Percentiles rank a stretch among this genome's conserved stretches.
Evolutionary conservation across 768 basidiomycete genomes (phyloP).

Genomic region (Podaxis sp.): DNA sequence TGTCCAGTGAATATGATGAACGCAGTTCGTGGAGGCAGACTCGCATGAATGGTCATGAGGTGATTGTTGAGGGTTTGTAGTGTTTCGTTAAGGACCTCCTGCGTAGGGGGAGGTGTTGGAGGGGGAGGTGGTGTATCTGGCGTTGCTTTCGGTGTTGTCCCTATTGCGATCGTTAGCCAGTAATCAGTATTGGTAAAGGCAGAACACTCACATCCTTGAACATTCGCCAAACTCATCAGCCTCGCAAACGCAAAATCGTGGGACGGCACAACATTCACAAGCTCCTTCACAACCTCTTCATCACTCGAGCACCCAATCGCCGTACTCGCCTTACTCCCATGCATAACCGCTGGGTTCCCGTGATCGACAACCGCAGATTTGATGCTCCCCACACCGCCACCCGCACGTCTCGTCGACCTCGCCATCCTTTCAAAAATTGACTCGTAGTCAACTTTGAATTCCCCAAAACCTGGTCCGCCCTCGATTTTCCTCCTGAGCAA

Average conservation of each 20-base stretch:
- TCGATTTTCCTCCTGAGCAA: constrained; percentile 78
- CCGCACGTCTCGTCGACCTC: constrained; percentile 37
- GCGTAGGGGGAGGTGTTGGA: constrained; percentile 12
- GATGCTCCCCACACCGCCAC: constrained; percentile 34
- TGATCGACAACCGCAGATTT: constrained; percentile 77
- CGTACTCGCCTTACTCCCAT: constrained; percentile 79
- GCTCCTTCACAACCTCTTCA: constrained; percentile 68
- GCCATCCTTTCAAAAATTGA: constrained; percentile 84
- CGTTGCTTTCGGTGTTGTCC: constrained; percentile 55
- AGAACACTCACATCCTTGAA: constrained; percentile 66
- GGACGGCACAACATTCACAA: constrained; percentile 50
- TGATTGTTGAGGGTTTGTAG: constrained; percentile 55
- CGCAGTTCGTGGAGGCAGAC: constrained; percentile 77
- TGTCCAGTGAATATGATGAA: constrained; percentile 87
- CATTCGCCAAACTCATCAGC: constrained; percentile 77
- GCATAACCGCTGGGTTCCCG: constrained; percentile 80
- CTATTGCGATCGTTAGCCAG: constrained; percentile 26
- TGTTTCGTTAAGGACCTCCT: constrained; percentile 28
- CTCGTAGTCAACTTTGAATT: constrained; percentile 81
- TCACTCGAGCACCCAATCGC: constrained; percentile 73
- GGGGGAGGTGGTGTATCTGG: constrained; percentile 28
- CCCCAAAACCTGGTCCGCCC: constrained; percentile 76
- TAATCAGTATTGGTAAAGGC: not conserved
- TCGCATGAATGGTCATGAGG: constrained; percentile 55
- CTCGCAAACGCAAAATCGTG: constrained; percentile 86